Conservation (phyloP, 306 rosid species). For the Pyrus communis region DNA sequence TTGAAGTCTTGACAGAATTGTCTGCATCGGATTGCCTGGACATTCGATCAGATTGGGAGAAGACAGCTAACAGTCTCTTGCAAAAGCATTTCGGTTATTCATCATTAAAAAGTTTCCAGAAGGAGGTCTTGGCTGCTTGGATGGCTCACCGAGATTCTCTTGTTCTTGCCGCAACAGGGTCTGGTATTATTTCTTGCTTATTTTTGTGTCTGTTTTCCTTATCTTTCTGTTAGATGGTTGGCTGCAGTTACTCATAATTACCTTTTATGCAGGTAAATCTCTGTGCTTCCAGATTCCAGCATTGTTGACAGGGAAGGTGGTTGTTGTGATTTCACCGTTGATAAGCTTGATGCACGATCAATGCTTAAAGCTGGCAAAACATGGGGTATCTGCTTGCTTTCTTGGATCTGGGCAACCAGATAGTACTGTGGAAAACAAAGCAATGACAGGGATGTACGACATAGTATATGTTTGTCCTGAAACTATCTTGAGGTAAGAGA, state of each 20-base stretch:
- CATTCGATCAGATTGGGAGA: conserved; percentile 45
- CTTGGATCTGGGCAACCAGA: conserved; percentile 97
- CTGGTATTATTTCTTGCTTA: conserved; percentile 43
- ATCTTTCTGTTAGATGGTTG: conserved; percentile 3
- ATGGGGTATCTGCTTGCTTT: conserved; percentile 82
- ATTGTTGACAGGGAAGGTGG: conserved; percentile 83
- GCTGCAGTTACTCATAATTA: conserved; percentile 7
- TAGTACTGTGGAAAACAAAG: conserved; percentile 69
- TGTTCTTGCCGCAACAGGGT: conserved; percentile 92
- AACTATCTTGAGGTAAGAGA: conserved; percentile 56
- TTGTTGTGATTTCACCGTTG: conserved; percentile 89
- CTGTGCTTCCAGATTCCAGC: conserved; percentile 94
- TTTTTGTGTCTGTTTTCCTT: conserved; percentile 3
- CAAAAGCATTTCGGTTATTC: conserved; percentile 64
- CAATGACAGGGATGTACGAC: conserved; percentile 73
- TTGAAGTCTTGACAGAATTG: conserved; percentile 9
- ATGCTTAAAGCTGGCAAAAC: conserved; percentile 68
- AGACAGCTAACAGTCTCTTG: conserved; percentile 37
- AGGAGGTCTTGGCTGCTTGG: conserved; percentile 77
- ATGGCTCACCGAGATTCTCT: conserved; percentile 58
- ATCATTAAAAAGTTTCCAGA: conserved; percentile 63
- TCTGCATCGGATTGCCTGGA: conserved; percentile 10
- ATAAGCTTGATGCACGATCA: conserved; percentile 97
- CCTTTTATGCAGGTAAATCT: conserved; percentile 71
- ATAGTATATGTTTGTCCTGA: conserved; percentile 85